These are phyloP conservation scores for Cadophora malorum DNA, from an alignment of 2,329 filamentous ascomycete genomes.

Conservation along the genomic window DNA sequence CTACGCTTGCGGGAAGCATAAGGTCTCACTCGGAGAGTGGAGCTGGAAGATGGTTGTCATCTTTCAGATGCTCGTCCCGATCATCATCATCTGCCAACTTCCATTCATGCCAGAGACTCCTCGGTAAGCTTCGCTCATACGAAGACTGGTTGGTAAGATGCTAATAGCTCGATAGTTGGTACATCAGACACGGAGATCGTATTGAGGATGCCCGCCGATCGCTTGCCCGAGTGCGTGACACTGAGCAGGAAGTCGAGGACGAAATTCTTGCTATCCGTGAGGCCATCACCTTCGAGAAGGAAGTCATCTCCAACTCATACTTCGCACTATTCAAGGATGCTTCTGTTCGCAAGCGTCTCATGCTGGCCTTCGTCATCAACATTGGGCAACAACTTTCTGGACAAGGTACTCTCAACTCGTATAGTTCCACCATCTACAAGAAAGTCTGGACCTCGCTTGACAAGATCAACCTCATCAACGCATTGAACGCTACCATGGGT, in stretches of 20 bases:
- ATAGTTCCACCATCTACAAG: constrained; percentile 77
- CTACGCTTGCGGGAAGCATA: constrained; percentile 37
- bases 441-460: constrained; percentile 66
- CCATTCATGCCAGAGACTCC: constrained; percentile 73
- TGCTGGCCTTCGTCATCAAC: constrained; percentile 70
- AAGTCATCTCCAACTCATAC: constrained; percentile 69
- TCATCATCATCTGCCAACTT: constrained; percentile 65
- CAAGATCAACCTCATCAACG: constrained; percentile 75
- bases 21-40: constrained; percentile 62
- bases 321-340: constrained; percentile 72
- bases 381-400: constrained; percentile 75
- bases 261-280: constrained; percentile 70
- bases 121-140: constrained; percentile 44
- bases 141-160: not conserved
- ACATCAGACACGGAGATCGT: constrained; percentile 65
- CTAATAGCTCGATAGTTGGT: constrained; percentile 53
- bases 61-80: constrained; percentile 73
- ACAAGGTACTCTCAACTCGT: constrained; percentile 75
- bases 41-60: constrained; percentile 77
- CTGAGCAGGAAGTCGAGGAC: constrained; percentile 70
- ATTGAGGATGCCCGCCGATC: constrained; percentile 64
- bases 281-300: constrained; percentile 74
- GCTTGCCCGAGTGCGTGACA: constrained; percentile 65
- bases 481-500: constrained; percentile 74
- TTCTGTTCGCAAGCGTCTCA: constrained; percentile 70